phyloP scores from a whole-genome alignment of 2,329 filamentous ascomycete genomes.

The Zymoseptoria passerinii region DNA sequence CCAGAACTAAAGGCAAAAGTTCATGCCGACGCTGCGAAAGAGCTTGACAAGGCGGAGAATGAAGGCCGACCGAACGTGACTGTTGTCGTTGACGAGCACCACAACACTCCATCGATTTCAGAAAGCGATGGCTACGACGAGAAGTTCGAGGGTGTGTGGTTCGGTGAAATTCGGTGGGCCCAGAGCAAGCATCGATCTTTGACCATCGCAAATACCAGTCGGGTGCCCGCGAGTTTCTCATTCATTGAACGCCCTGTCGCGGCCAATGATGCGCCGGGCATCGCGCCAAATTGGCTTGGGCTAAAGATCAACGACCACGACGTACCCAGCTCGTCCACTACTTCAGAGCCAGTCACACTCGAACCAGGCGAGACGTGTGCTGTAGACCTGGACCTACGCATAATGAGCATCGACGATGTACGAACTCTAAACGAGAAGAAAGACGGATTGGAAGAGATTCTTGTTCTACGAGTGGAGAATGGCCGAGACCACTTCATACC shows the following conservation, averaged over 20 bases:
- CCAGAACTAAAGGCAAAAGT: slow-evolving; percentile 76
- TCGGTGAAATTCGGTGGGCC: slow-evolving; percentile 66
- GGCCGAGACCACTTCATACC: slow-evolving; percentile 91
- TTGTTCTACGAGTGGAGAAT: slow-evolving; percentile 73
- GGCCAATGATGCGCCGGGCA: slow-evolving; percentile 35
- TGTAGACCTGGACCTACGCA: slow-evolving; percentile 58
- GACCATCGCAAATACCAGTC: slow-evolving; percentile 86
- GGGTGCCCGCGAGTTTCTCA: slow-evolving; percentile 67
- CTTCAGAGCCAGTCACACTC: slow-evolving; percentile 52
- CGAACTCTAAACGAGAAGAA: slow-evolving; percentile 59
- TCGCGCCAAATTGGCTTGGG: slow-evolving; percentile 59
- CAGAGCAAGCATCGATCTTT: slow-evolving; percentile 57
- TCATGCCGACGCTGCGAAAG: slow-evolving; percentile 76
- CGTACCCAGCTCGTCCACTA: slow-evolving; percentile 13
- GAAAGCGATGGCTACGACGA: slow-evolving; percentile 19
- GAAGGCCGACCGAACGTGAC: slow-evolving; percentile 65
- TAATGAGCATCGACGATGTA: slow-evolving; percentile 57
- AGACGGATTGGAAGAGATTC: slow-evolving; percentile 66
- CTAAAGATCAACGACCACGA: slow-evolving; percentile 34
- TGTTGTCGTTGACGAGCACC: slow-evolving; percentile 62
- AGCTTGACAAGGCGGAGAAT: slow-evolving; percentile 86
- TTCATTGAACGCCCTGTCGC: slow-evolving; percentile 65
- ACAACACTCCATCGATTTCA: slow-evolving; percentile 21
- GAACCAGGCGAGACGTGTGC: slow-evolving; percentile 77
- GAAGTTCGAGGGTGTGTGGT: slow-evolving; percentile 57